Evolutionary conservation across 805 yeast genomes (phyloP).

Genomic region (Clavispora phyllophila): DNA sequence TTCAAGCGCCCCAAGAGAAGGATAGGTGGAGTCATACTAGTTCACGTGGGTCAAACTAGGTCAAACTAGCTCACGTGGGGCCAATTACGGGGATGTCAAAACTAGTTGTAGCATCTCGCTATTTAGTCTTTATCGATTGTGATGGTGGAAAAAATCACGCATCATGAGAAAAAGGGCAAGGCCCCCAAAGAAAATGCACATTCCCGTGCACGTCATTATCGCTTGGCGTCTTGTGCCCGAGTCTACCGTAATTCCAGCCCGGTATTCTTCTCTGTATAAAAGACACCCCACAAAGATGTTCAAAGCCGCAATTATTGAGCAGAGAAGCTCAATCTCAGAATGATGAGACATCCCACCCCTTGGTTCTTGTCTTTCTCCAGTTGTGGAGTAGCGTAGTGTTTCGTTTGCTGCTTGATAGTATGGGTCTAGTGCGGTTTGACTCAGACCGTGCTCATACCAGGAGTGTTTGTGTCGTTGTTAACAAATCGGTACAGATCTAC

Average conservation of each 20-base stretch:
- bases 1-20: no score
- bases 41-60: no score
- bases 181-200: conserved; percentile 7
- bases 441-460: not conserved
- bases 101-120: no score
- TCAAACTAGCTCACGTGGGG: no score
- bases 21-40: no score
- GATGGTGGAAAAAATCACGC: conserved; percentile 9
- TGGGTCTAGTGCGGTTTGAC: not conserved
- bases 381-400: not conserved
- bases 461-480: not conserved
- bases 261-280: conserved; percentile 6
- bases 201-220: conserved; percentile 9
- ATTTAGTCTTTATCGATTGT: no score
- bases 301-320: conserved; percentile 6
- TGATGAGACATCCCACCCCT: conserved; percentile 3
- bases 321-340: conserved; percentile 2
- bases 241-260: conserved; percentile 8
- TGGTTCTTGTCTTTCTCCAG: not conserved
- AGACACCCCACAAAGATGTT: conserved; percentile 8
- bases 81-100: no score
- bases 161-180: conserved; percentile 4
- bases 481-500: not conserved
- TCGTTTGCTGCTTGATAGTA: not conserved
- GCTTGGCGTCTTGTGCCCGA: conserved; percentile 10